Base-by-base conservation (phyloP, 2,329 filamentous ascomycete genomes). In the Delphinella strobiligena region DNA sequence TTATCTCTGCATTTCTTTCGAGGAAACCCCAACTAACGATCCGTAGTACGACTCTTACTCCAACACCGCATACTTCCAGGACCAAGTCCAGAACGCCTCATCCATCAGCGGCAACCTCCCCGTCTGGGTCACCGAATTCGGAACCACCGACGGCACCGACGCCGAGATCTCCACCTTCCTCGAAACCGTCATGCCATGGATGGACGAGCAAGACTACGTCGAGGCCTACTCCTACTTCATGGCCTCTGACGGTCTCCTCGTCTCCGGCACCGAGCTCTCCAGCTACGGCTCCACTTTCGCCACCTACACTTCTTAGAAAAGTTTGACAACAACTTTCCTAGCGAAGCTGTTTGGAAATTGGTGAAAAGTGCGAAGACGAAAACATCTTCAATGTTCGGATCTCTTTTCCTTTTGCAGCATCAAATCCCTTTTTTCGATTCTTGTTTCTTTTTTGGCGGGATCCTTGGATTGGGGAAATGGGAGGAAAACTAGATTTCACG, bases 81-180 rank as follows among this genome's bases (percentile, higher is more conserved):
- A 54, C 30, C 74, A 79, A 56, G 53, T 80, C 40, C 47, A 53
- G 16, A 49, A 60, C n/a, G 62, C 65, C 19, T 59, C 61, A 40
- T 44, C 43, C 10, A 49, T 61, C n/a, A 54, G 52, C 24, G 51
- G 53, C 34, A 56, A 54, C 17, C 57, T 59, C 40, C 55, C 57
- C n/a, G 50, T 82, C 55, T 80, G 72, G 71, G 61, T 81, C 41
- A 79, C 75, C 41, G 78, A 82, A 66, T 81, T 80, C 48, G 76
- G 69, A 17, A 68, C 73, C 38, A 53, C 59, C 24, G 69, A 64
- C 42, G 59, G 48, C 34, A 45, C 58, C 38, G 60, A 64, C 17
- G 55, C 67, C 47, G 56, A 67, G 45, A 56, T 57, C 34, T 39
- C 55, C 46, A 45, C 45, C 27, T 78, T 78, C 65, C 59, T 81